Evolutionary conservation across 352 stramenopile genomes (phyloP).

Genomic region (Stramenopiles sp.): DNA sequence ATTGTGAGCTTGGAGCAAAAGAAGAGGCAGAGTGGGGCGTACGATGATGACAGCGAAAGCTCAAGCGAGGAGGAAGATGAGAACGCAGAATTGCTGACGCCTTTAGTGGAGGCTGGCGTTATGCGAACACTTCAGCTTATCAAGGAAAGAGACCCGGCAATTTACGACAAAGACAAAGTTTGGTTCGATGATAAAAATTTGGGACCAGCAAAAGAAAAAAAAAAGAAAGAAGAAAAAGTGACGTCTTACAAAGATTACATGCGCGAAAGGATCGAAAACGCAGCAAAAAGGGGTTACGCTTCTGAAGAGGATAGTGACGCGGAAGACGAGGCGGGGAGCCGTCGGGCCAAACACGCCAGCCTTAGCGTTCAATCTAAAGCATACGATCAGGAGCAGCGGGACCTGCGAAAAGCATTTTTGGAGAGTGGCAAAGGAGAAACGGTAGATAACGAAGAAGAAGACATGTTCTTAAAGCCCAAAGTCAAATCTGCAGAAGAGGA

Average conservation of each 20-base stretch:
- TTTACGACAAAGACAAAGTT: neutral
- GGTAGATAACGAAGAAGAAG: neutral
- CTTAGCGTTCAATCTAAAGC: neutral
- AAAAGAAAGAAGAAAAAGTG: constrained; percentile 1
- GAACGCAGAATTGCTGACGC: neutral
- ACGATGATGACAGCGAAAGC: neutral
- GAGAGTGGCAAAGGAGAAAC: neutral
- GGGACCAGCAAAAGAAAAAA: neutral
- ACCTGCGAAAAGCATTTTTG: neutral
- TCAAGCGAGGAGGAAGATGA: neutral
- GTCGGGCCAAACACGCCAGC: neutral
- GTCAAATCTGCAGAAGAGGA: neutral
- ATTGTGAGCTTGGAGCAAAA: neutral
- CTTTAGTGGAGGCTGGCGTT: neutral
- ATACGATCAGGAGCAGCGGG: neutral
- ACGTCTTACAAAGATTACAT: neutral
- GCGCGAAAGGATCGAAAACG: neutral
- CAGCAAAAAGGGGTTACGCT: neutral
- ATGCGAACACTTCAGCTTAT: neutral
- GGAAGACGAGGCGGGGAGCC: neutral
- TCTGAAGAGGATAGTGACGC: neutral
- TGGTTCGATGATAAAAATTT: neutral
- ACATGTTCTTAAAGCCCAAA: neutral
- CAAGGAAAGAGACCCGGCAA: neutral
- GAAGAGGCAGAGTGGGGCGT: neutral